Conservation (phyloP, 2,329 filamentous ascomycete species). For the Neofusicoccum sp. region DNA sequence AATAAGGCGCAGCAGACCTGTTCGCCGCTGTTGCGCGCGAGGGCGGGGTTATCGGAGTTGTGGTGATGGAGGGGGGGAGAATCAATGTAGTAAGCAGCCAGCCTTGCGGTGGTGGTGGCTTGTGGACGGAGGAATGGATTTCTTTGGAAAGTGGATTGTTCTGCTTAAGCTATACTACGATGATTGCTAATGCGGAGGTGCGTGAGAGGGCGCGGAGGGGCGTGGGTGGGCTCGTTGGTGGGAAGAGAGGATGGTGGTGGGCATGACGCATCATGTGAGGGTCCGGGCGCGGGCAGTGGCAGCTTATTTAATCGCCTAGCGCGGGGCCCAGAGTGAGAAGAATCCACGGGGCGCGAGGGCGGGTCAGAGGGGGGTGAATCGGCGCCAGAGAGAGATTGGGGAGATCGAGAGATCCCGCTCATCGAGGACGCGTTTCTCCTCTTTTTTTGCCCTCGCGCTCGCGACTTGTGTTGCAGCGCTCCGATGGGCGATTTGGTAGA, state of each 20-base stretch:
- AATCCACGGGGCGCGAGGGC: not conserved
- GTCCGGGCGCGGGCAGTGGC: not conserved
- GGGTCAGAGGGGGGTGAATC: not conserved
- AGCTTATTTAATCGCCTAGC: slow-evolving; percentile 2
- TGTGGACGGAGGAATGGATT: not conserved
- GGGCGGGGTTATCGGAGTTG: too few species aligned
- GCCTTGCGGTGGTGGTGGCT: too few species aligned
- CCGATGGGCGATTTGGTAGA: not conserved
- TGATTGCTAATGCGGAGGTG: not conserved
- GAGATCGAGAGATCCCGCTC: not conserved
- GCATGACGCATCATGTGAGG: slow-evolving; percentile 13
- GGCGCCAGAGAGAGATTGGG: not conserved
- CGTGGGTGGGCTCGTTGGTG: not conserved
- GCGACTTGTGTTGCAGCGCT: too few species aligned
- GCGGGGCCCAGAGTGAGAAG: not conserved
- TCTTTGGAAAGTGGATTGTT: not conserved
- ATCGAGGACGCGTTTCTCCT: not conserved
- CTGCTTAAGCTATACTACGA: not conserved
- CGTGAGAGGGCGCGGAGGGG: not conserved
- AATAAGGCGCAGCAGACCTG: too few species aligned
- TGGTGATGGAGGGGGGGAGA: too few species aligned
- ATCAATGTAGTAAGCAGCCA: too few species aligned
- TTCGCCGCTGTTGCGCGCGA: too few species aligned
- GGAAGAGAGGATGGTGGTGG: not conserved
- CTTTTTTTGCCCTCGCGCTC: not conserved